These are phyloP conservation scores for Salix suchowensis DNA, from an alignment of 345 rosid species.

Conservation along the genomic window DNA sequence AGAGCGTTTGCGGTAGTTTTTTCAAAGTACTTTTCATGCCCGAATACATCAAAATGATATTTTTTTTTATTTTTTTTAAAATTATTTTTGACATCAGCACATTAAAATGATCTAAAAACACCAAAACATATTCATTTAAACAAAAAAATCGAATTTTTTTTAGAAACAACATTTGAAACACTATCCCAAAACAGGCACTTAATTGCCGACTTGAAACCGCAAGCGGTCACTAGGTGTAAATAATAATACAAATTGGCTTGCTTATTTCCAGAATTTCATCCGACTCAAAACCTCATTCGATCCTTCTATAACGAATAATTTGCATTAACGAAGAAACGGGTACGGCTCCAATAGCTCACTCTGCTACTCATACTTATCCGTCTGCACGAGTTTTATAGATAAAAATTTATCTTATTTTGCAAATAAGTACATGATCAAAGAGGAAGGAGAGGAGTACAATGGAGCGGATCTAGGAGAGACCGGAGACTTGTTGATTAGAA, in stretches of 20 bases:
- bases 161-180: no score
- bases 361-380: constrained; percentile 90
- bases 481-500: constrained; percentile 56
- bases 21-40: no score
- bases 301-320: constrained; percentile 52
- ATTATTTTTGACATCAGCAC: no score
- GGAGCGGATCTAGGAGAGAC: constrained; percentile 67
- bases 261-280: constrained; percentile 54
- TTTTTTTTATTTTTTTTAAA: no score
- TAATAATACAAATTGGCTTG: constrained; percentile 74
- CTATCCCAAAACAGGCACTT: constrained; percentile 9
- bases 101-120: no score
- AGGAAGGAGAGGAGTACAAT: constrained; percentile 41
- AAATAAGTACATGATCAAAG: background rate
- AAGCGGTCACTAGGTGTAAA: constrained; percentile 82
- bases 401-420: background rate
- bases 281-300: constrained; percentile 45
- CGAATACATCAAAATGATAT: no score
- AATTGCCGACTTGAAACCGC: constrained; percentile 81
- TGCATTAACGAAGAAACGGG: constrained; percentile 80
- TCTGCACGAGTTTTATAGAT: constrained; percentile 29
- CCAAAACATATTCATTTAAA: no score
- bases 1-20: no score
- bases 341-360: constrained; percentile 89
- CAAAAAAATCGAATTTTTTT: no score